Evolutionary conservation across 768 basidiomycete genomes (phyloP), one percentile per base, ranked within the genome.

Genomic region (Fomitopsis serialis): DNA sequence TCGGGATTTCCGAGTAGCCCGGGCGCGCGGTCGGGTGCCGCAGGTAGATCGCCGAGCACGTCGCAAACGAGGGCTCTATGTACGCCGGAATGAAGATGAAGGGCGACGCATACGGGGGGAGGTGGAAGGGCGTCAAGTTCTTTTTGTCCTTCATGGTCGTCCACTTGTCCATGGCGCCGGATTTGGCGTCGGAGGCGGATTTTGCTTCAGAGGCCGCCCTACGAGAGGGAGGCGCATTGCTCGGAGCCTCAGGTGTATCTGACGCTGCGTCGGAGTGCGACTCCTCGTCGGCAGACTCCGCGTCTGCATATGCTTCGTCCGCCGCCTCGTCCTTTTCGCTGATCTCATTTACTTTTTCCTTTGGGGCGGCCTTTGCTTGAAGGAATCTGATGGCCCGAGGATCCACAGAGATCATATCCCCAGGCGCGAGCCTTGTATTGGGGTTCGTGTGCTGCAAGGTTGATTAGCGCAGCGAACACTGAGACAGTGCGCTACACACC

Each of bases 1-100:
- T 91, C 6, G 96, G 92, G 35, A 99, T 88, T 69, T 99, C 97
- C 15, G 88, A 91, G 71, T 96, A 94, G 6, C 90, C 90, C 0
- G 94, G 92, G n/a, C 93, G 83, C 0, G 96, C 97, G 0, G 95
- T 97, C 8, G 97, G 97, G 63, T 98, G 93, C 35, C 97, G 89
- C 29, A 98, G 82, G 66, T 96, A 98, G 48, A 98, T 76, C 13
- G 86, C 87, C 1, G 94, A 92, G 69, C 96, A 98, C 10, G 93
- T 92, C 45, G 79, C 64, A 76, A 89, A 98, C 53, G 85, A 89
- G 12, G 85, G 81, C 60, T 95, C 90, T 49, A 93, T 79, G 68
- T 93, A 95, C 0, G 92, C 85, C 4, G 97, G 97, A 58, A 98
- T 80, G 77, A 97, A 98, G 37, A 98, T 76, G 77, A 87, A 90